A percentile compares a stretch with the other conserved stretches of the same genome.
Conservation (phyloP, 768 basidiomycete species). For the Boletus reticuloceps region DNA sequence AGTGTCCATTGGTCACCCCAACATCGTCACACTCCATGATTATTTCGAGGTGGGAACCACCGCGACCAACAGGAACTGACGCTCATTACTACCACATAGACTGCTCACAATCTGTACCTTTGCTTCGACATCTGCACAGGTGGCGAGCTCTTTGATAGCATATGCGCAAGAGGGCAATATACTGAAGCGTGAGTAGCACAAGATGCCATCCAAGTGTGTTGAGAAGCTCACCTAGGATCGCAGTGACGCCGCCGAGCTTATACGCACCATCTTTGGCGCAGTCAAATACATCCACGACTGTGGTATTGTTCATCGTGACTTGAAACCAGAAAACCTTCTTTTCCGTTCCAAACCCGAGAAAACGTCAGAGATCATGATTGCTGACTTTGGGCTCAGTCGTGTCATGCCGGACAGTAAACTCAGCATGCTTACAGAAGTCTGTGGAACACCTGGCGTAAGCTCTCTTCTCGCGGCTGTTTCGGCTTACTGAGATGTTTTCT, state of each 20-base stretch:
- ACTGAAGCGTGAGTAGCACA: slow-evolving; percentile 75
- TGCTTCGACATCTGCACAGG: slow-evolving; percentile 96
- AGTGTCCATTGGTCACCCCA: slow-evolving; percentile 84
- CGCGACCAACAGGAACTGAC: neutral
- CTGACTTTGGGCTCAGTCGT: slow-evolving; percentile 92
- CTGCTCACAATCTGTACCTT: slow-evolving; percentile 89
- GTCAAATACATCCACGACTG: slow-evolving; percentile 90
- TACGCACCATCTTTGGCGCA: slow-evolving; percentile 82
- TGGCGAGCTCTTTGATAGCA: slow-evolving; percentile 98
- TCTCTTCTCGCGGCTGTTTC: neutral
- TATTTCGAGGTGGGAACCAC: slow-evolving; percentile 77
- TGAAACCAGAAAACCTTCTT: slow-evolving; percentile 97
- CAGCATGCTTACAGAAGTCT: slow-evolving; percentile 88
- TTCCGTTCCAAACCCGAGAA: slow-evolving; percentile 83
- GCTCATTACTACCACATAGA: slow-evolving; percentile 41
- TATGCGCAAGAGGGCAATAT: slow-evolving; percentile 96
- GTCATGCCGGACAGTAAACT: slow-evolving; percentile 91
- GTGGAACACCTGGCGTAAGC: slow-evolving; percentile 85
- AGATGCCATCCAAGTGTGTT: neutral
- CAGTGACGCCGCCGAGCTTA: slow-evolving; percentile 86
- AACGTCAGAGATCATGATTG: slow-evolving; percentile 93
- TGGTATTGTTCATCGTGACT: slow-evolving; percentile 93
- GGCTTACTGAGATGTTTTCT: slow-evolving; percentile 5
- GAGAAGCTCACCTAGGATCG: slow-evolving; percentile 26
- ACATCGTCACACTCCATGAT: slow-evolving; percentile 93